Evolutionary conservation across 1,284 basidiomycete species (phyloP).

Genomic region (Fomitiporia mediterranea): DNA sequence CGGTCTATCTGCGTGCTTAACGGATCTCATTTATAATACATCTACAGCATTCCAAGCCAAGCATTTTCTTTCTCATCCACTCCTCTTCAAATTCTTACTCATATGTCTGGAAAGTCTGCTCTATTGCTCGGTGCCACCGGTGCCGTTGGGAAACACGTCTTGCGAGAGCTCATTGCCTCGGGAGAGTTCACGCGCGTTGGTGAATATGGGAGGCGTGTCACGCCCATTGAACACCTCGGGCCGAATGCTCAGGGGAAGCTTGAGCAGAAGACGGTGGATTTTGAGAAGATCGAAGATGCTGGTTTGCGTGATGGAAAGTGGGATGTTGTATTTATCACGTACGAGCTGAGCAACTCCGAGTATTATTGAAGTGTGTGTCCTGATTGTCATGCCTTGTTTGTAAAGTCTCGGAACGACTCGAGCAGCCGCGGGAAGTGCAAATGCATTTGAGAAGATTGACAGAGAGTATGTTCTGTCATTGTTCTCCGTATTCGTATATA

Average conservation of each 20-base stretch:
- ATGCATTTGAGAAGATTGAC: conserved; percentile 35
- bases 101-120: conserved; percentile 23
- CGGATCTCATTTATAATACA: too few species aligned
- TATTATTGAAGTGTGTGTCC: neutral
- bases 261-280: conserved; percentile 58
- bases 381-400: neutral
- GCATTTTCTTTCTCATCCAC: neutral
- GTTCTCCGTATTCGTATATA: neutral
- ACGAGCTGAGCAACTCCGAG: conserved; percentile 2
- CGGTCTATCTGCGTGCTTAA: too few species aligned
- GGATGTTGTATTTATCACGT: conserved; percentile 57
- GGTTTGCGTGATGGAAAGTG: conserved; percentile 51
- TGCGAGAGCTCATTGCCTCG: conserved; percentile 28
- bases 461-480: conserved; percentile 25
- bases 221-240: conserved; percentile 22
- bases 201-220: conserved; percentile 30
- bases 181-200: conserved; percentile 26
- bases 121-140: conserved; percentile 34
- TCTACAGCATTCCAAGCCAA: too few species aligned
- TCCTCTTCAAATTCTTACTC: neutral
- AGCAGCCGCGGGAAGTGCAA: conserved; percentile 31
- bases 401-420: conserved; percentile 31
- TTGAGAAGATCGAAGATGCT: conserved; percentile 53
- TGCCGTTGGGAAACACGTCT: conserved; percentile 28
- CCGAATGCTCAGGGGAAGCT: conserved; percentile 22